phyloP scores from a whole-genome alignment of 2,329 filamentous ascomycete species.

The Stemphylium lycopersici region DNA sequence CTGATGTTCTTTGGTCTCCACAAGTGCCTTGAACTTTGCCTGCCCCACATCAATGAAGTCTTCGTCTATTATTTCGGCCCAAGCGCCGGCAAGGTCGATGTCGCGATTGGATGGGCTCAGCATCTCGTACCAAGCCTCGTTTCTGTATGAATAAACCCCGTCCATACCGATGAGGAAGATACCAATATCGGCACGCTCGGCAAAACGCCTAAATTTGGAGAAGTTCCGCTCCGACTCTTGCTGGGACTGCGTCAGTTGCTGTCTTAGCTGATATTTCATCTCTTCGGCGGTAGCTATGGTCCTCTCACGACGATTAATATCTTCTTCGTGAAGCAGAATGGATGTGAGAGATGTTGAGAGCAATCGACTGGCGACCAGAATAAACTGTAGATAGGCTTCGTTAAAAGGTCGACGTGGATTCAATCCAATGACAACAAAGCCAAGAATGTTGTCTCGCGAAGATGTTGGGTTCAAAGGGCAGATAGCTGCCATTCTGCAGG shows the following conservation, averaged over 20 bases:
- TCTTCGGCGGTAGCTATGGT: conserved; percentile 42
- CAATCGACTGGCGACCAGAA: conserved; percentile 43
- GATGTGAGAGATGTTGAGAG: conserved; percentile 49
- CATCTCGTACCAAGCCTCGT: conserved; percentile 49
- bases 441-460: conserved; percentile 42
- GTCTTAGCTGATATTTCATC: conserved; percentile 44
- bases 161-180: conserved; percentile 49
- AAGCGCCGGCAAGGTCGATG: conserved; percentile 26
- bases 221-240: conserved; percentile 42
- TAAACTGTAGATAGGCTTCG: conserved; percentile 49
- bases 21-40: conserved; percentile 21
- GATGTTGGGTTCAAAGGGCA: conserved; percentile 47
- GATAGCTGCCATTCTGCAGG: conserved; percentile 42
- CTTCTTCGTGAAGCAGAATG: conserved; percentile 49
- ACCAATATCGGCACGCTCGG: conserved; percentile 48
- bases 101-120: conserved; percentile 23
- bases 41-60: conserved; percentile 17
- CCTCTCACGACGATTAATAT: conserved; percentile 45
- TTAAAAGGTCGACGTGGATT: conserved; percentile 49
- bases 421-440: conserved; percentile 49
- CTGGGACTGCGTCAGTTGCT: conserved; percentile 35
- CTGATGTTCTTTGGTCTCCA: conserved; percentile 27
- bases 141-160: conserved; percentile 50
- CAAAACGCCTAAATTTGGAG: conserved; percentile 49
- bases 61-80: conserved; percentile 26